Base-by-base conservation (phyloP, 176 grass and related monocot species). In the maize (Zea mays) region DNA sequence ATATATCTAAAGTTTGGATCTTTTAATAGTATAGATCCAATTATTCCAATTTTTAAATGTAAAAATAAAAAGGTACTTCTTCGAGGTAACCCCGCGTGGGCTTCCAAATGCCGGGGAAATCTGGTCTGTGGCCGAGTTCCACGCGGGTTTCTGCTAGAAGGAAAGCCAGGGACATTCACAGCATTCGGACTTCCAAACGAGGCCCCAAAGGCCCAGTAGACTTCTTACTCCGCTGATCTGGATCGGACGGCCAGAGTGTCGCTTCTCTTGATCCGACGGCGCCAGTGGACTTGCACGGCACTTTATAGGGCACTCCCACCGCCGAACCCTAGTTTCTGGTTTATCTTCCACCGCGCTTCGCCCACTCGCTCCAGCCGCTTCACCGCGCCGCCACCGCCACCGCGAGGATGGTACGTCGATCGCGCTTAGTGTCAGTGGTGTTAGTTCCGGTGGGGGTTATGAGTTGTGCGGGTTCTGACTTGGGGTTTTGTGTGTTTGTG, bases 371-470 rank as follows among this genome's bases (percentile, higher is more conserved):
- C 66, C 17, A 39, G 44, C 72, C 6, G 41, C 77, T 77, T 41
- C 44, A 58, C 54, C 3, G 62, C 71, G 75, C 67, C 86, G 86
- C 38, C 38, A 4, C 37, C 37, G 37, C 86, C 45, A 60, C 79
- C 58, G 73, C 73, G 15, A 82, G 36, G 76, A 94, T 94, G 92
- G 92, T 94, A 75, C 79, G 76, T 69, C 0, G 38, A 48, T 44
- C 17, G 13, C 21, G 7, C 65, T 15, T n/a, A 27, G 27, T 27
- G 27, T 27, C 27, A 20, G n/a, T 10, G 9, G 2, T 40, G 20
- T 36, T 16, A 1, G 17, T 52, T 68, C 10, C 12, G 5, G 19
- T 35, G 0, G 3, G 67, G 0, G 40, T 8, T 40, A 44, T 16
- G 13, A 20, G 27, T 39, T 39, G 38, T 39, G 38, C 64, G 44